Evolutionary conservation across 768 basidiomycete species (phyloP), one percentile per base, ranked within the genome.

Genomic region (Tylopilus rubrobrunneus): DNA sequence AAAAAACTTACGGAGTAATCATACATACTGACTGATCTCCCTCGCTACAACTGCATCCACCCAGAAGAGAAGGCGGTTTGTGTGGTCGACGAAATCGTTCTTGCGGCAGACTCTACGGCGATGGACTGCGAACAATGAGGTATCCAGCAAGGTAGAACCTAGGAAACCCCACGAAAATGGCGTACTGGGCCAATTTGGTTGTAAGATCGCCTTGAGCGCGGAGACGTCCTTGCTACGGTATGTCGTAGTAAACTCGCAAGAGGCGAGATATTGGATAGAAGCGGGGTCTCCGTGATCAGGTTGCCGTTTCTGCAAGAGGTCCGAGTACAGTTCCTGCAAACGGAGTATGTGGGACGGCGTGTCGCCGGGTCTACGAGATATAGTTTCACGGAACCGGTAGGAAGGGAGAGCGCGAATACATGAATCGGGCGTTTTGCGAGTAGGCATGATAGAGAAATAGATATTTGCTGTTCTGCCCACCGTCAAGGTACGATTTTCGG

Each of bases 311-410:
- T 77, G 73, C 33, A 81, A 67, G 37, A 84, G 76, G 21, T 88
- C 87, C 1, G 62, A 58, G 64, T 98, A 99, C 27, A 79, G 74
- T 49, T 89, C 86, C 29, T 83, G 74, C n/a, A 98, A 78, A 44
- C 84, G 85, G 6, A 84, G 76, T 29, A 98, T 83, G 7, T 96
- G n/a, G n/a, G 93, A 42, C 93, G 84, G 37, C 85, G 84, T n/a
- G 84, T 82, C 15, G 92, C 92, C 39, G 86, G 86, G 68, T 98
- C 97, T 52, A 98, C 94, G 48, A 97, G 73, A 67, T 93, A 93
- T 3, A 98, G 74, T 62, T 85, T 88, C 36, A 86, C 85, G 10
- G 71, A 57, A 0, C 86, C 86, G 28, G 68, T 74, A 0, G 92
- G 92, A 34, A 86, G 76, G 74, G 98, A 96, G 31, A 97, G 75